Evolutionary conservation across 2,329 filamentous ascomycete species (phyloP), one percentile per base, ranked within the genome.

Genomic region (Monosporascus sp.): DNA sequence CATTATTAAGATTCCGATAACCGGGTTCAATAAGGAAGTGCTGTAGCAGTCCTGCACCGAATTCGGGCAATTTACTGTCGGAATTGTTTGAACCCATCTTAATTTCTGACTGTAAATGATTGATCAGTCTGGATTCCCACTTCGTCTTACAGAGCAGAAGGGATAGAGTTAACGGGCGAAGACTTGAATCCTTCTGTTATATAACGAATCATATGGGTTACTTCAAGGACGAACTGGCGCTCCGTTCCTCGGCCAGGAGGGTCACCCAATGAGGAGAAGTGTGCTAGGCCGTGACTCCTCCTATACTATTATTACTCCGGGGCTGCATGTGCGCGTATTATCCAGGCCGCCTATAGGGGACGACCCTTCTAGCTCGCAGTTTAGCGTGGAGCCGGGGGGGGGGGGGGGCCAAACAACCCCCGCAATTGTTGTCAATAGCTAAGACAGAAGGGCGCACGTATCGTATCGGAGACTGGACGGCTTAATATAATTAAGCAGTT

Each of bases 1-100:
- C 89, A 65, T 95, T 87, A 68, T 95, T 95, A 51, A 95, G 73
- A 65, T 91, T 91, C 50, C 75, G 78, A 68, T 83, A 91, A n/a
- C 75, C 74, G 0, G 81, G 76, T 48, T 84, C 81, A 55, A 92
- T 82, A n/a, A 84, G 70, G 66, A 93, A 94, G 38, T 88, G 78
- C 57, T 84, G 78, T 53, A 78, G 76, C 62, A 88, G 70, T 37
- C 74, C 68, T 52, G 72, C 75, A 16, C 82, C 82, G 61, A 83
- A 84, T 3, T 43, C 19, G 8, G 53, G 38, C 5, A 26, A 31
- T 11, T 20, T 11, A 7, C 19, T 41, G 19, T 19, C 38, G 17
- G 6, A 8, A n/a, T 5, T 6, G 17, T 41, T 8, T 8, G 19
- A 20, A 5, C 19, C 38, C 38, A 41, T 41, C 17, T 11, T 19